Evolutionary conservation across 306 rosid genomes (phyloP), one percentile per base, ranked within the genome.

Genomic region (Casuarina glauca): DNA sequence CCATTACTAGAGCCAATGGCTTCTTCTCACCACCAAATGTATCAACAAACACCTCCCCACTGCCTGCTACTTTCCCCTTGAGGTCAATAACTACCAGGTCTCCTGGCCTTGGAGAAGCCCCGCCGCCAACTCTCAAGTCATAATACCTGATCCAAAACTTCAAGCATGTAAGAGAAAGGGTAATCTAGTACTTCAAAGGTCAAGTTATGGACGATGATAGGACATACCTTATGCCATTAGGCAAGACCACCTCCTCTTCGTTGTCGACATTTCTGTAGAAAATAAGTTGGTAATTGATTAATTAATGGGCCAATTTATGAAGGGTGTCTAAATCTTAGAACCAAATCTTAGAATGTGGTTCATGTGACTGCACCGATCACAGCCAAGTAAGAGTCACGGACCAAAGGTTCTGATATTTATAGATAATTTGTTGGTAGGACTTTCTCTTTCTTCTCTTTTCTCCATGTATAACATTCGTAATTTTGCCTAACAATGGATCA

Each of bases 31-130:
- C 79, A 42, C 75, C 97, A 83, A 83, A 89, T 81, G 99, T 95
- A 83, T 93, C 85, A 85, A 91, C 96, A 85, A 93, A 95, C 72
- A 86, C 93, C 75, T 87, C 88, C 45, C 89, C 91, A 42, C 26
- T 91, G 50, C 75, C 86, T 72, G 78, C 76, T 46, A 86, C 58
- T 41, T 86, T 89, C 60, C 98, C 98, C 84, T 76, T 79, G 17
- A 91, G 84, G 74, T 91, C 92, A 36, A 91, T 91, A 84, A 93
- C 98, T 70, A 93, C 92, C 86, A 93, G 79, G 86, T 91, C 97
- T 26, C 96, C 97, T 9, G 84, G 35, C 82, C 92, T 84, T 4
- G 96, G 98, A n/a, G 74, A 3, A 17, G 88, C 87, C 0, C 98
- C 97, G 3, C 96, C 97, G 0, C 98, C 93, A 19, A 93, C 91